These are phyloP conservation scores for Penicillium sp. DNA, from an alignment of 2,329 filamentous ascomycete species.

Conservation along the genomic window DNA sequence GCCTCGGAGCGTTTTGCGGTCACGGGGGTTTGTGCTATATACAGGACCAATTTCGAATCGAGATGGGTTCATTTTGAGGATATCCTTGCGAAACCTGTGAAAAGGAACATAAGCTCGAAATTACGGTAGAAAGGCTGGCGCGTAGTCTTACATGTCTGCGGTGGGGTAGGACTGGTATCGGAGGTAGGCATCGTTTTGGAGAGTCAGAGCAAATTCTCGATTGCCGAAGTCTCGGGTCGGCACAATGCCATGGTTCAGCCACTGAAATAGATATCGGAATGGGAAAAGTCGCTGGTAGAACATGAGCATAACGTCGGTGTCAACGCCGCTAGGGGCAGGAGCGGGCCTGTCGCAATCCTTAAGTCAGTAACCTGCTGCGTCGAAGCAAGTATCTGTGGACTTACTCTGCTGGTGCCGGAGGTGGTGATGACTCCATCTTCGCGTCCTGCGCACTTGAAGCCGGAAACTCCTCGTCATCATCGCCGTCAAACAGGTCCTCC, in stretches of 20 bases:
- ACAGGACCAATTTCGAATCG: constrained; percentile 99
- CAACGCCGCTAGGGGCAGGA: constrained; percentile 51
- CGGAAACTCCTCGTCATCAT: constrained; percentile 55
- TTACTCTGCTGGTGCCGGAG: constrained; percentile 39
- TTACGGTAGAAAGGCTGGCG: not conserved
- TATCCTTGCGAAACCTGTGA: constrained; percentile 78
- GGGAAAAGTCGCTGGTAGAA: constrained; percentile 97
- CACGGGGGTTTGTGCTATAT: constrained; percentile 87
- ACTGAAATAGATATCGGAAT: constrained; percentile 91
- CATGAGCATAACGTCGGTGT: constrained; percentile 80
- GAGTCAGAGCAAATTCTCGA: constrained; percentile 91
- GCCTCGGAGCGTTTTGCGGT: constrained; percentile 77
- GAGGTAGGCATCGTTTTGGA: constrained; percentile 87
- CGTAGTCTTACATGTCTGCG: constrained; percentile 53
- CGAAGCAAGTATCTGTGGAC: constrained; percentile 4
- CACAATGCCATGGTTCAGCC: constrained; percentile 88
- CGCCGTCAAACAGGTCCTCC: constrained; percentile 58
- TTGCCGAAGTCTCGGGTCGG: constrained; percentile 85
- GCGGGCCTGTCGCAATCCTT: constrained; percentile 24
- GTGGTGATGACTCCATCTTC: constrained; percentile 41
- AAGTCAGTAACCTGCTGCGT: not conserved
- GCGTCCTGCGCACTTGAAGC: constrained; percentile 48
- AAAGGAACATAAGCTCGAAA: constrained; percentile 17
- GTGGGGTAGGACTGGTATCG: constrained; percentile 79
- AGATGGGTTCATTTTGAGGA: constrained; percentile 78